Evolutionary conservation across 2,329 filamentous ascomycete genomes (phyloP).

Genomic region (Paecilomyces niveus): DNA sequence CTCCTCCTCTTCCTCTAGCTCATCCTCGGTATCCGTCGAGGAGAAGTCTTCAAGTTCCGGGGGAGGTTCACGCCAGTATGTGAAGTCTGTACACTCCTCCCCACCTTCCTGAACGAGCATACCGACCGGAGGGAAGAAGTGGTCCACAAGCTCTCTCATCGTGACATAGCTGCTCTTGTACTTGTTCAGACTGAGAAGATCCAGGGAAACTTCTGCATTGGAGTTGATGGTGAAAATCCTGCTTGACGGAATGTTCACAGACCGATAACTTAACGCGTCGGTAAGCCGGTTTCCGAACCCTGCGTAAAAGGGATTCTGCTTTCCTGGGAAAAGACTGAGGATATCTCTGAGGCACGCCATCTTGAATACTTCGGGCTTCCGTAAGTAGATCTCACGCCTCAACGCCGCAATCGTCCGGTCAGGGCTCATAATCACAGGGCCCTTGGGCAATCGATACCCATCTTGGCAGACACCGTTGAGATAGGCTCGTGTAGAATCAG

Average conservation of each 20-base stretch:
- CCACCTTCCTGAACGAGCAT: slow-evolving; percentile 81
- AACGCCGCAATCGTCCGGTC: slow-evolving; percentile 92
- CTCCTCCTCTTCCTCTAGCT: slow-evolving; percentile 45
- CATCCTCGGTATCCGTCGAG: slow-evolving; percentile 62
- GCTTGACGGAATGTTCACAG: slow-evolving; percentile 87
- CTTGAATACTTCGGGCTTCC: slow-evolving; percentile 98
- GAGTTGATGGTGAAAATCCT: slow-evolving; percentile 99
- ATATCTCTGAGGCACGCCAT: slow-evolving; percentile 98
- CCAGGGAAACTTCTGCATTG: slow-evolving; percentile 88
- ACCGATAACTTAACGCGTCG: slow-evolving; percentile 91
- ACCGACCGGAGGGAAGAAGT: slow-evolving; percentile 91
- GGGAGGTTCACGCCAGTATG: slow-evolving; percentile 84
- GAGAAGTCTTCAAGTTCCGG: slow-evolving; percentile 84
- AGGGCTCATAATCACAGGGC: slow-evolving; percentile 89
- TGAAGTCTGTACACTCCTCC: slow-evolving; percentile 95
- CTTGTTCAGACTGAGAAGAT: slow-evolving; percentile 83
- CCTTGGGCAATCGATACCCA: slow-evolving; percentile 74
- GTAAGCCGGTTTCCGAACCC: slow-evolving; percentile 96
- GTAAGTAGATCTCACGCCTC: slow-evolving; percentile 83
- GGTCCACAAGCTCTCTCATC: slow-evolving; percentile 94
- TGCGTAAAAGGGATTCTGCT: slow-evolving; percentile 83
- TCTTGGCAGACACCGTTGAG: slow-evolving; percentile 85
- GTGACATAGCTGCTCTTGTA: slow-evolving; percentile 95
- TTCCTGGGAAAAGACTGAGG: slow-evolving; percentile 71
- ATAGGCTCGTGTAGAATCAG: slow-evolving; percentile 84